Base-by-base conservation (phyloP, 148 eudicot species). In the Drosera capensis region DNA sequence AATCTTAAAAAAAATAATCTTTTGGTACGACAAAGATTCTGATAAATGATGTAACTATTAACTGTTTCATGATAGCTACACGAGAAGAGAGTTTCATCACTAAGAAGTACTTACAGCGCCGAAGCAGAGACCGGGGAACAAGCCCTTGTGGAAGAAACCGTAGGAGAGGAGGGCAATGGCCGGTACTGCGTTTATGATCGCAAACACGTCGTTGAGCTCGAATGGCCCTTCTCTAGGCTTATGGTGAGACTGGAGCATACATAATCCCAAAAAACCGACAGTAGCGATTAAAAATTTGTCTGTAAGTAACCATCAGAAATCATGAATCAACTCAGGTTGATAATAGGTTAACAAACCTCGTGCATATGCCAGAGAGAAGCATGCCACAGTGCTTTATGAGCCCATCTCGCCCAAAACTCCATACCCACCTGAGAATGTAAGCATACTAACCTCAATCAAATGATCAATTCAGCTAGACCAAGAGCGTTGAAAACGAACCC, bases 401-500 rank as follows among this genome's bases (percentile, higher is more conserved):
- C 99, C 99, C 99, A 90, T 62, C 85, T 74, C n/a, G 99, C 99
- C 99, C 99, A 90, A 61, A 71, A 90, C 58, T 90, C 99, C 99
- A 90, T 90, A 0, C 99, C 99, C 35, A 90, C 99, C 99, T 90
- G 62, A 5, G n/a, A 34, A 11, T 4, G 11, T 34, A 34, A 34
- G n/a, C n/a, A n/a, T n/a, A n/a, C n/a, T n/a, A n/a, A n/a, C n/a
- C n/a, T n/a, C n/a, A n/a, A n/a, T n/a, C n/a, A n/a, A n/a, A n/a
- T n/a, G 7, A 28, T 28, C 11, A 6, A 6, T 11, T 28, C 11
- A 28, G 11, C 11, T 28, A 28, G 11, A 28, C 31, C 7, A 6
- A 5, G 11, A 28, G 31, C 0, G 5, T 28, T 28, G 5, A 28
- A 28, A 6, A 28, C 11, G 31, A 6, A 28, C 11, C 31, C 31